A percentile compares a stretch with the other conserved stretches of the same genome.
phyloP scores from a whole-genome alignment of 805 yeast species.

The Lipomyces mesembrius region DNA sequence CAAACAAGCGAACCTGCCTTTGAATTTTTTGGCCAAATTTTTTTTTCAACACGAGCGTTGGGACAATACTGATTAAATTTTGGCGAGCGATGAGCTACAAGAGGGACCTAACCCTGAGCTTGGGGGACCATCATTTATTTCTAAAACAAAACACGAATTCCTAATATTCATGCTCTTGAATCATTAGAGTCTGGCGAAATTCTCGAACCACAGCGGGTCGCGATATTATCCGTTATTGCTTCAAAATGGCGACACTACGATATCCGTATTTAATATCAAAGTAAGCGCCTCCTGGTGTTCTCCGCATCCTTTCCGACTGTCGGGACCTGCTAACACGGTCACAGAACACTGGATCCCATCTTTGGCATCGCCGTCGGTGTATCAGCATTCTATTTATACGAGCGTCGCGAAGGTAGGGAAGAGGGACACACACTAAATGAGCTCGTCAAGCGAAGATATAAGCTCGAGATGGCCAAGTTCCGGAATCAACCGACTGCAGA shows the following conservation, averaged over 20 bases:
- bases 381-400: conserved; percentile 36
- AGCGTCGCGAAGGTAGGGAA: conserved; percentile 36
- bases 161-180: not conserved
- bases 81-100: too few relatives aligned
- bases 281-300: conserved; percentile 8
- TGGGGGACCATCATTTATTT: too few relatives aligned
- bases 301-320: not conserved
- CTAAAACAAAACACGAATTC: not conserved
- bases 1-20: not conserved
- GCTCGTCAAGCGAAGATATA: conserved; percentile 26
- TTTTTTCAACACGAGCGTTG: not conserved
- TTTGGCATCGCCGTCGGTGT: conserved; percentile 38
- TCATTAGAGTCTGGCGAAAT: too few relatives aligned
- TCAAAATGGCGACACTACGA: conserved; percentile 11
- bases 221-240: not conserved
- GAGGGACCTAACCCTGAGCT: too few relatives aligned
- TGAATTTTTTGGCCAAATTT: not conserved
- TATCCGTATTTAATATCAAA: conserved; percentile 38
- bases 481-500: conserved; percentile 9
- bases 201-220: not conserved
- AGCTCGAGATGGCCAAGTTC: conserved; percentile 17
- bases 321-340: not conserved
- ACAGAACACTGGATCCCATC: conserved; percentile 34
- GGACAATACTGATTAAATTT: not conserved
- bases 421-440: conserved; percentile 35